Evolutionary conservation across 495 filamentous ascomycete genomes (phyloP).

Genomic region (Hypomontagnella monticulosa): DNA sequence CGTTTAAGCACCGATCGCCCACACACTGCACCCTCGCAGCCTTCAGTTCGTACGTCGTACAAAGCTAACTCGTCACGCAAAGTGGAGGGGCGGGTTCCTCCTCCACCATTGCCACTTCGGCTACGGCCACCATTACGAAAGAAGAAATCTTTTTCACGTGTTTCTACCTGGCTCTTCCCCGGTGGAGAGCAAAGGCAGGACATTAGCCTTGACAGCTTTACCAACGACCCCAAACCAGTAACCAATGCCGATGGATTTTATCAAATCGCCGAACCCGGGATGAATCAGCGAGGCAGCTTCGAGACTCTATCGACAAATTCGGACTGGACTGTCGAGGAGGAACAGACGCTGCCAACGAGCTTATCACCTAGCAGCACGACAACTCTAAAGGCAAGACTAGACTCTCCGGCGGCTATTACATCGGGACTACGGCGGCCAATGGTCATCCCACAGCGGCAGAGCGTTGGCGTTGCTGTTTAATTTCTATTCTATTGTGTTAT

Average conservation of each 20-base stretch:
- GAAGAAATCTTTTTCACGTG: constrained; percentile 66
- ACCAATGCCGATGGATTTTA: constrained; percentile 62
- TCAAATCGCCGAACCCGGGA: constrained; percentile 53
- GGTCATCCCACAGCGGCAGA: constrained; percentile 48
- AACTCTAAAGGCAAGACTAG: constrained; percentile 44
- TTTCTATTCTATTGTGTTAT: constrained; percentile 38
- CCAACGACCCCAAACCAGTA: constrained; percentile 59
- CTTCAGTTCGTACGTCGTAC: constrained; percentile 30
- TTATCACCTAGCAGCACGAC: constrained; percentile 56
- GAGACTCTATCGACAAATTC: constrained; percentile 53
- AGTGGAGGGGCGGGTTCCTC: constrained; percentile 51
- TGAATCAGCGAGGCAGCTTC: constrained; percentile 45
- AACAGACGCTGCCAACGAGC: constrained; percentile 53
- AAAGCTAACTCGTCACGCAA: constrained; percentile 45
- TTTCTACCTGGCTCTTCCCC: constrained; percentile 65
- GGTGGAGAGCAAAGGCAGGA: constrained; percentile 46
- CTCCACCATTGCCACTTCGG: constrained; percentile 62
- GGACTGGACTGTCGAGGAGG: constrained; percentile 54
- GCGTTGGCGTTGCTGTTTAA: constrained; percentile 59
- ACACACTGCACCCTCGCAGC: constrained; percentile 46
- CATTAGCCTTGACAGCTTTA: constrained; percentile 55
- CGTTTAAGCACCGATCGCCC: constrained; percentile 55
- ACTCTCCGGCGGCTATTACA: constrained; percentile 36
- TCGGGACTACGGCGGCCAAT: constrained; percentile 41
- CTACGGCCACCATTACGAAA: constrained; percentile 61